These are phyloP conservation scores for Lyophyllum decastes DNA, from an alignment of 768 basidiomycete species.

Conservation along the genomic window DNA sequence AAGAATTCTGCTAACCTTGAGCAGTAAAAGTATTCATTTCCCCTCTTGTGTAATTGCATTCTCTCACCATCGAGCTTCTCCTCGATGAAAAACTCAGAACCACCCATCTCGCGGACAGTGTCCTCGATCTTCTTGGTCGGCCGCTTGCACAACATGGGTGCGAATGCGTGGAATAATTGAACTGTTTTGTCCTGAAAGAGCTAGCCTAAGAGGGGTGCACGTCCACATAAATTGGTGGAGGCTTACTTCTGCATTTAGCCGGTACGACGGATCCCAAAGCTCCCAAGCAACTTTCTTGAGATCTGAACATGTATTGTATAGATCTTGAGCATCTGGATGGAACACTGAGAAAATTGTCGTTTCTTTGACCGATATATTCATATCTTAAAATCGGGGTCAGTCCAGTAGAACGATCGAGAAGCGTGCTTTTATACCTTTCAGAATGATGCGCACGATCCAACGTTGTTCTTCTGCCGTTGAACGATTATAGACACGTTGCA, in stretches of 20 bases:
- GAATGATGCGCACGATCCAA: conserved; percentile 95
- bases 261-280: conserved; percentile 72
- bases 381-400: conserved; percentile 50
- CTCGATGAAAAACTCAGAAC: conserved; percentile 83
- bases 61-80: conserved; percentile 98
- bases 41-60: conserved; percentile 93
- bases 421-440: conserved; percentile 69
- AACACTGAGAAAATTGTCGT: conserved; percentile 89
- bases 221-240: not conserved
- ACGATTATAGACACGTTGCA: conserved; percentile 77
- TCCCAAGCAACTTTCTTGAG: conserved; percentile 92
- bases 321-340: conserved; percentile 90
- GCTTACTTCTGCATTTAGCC: conserved; percentile 63
- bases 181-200: conserved; percentile 73
- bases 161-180: conserved; percentile 82
- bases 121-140: conserved; percentile 81
- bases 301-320: conserved; percentile 97
- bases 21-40: conserved; percentile 89
- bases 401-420: not conserved
- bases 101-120: conserved; percentile 82
- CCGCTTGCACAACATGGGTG: conserved; percentile 94
- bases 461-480: conserved; percentile 87
- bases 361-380: conserved; percentile 92
- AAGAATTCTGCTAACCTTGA: conserved; percentile 61
- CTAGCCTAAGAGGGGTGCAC: not conserved